Evolutionary conservation across 2,329 filamentous ascomycete species (phyloP), one percentile per base, ranked within the genome.

Genomic region (Diplodia sapinea): DNA sequence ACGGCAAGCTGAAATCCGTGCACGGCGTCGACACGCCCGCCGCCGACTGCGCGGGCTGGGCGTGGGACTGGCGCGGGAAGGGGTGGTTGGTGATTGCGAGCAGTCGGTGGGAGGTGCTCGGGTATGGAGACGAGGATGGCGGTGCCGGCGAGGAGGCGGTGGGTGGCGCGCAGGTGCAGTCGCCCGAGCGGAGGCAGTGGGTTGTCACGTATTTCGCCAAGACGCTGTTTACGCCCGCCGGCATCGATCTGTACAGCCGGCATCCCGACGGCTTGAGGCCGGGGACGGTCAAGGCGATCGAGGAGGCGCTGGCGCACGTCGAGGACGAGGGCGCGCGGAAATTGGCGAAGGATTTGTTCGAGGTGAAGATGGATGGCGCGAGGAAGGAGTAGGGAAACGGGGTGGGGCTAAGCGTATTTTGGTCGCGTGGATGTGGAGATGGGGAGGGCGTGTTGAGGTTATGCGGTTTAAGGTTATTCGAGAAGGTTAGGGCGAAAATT

Each of bases 131-230:
- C 3, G 54, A 51, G n/a, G 54, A 29, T 11, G 51, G 9, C 0
- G 57, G 26, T 2, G 23, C 23, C 2, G 23, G 23, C 23, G 23
- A 2, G 1, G 13, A 5, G 40, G 13, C 11, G 29, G n/a, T 38
- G 61, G 43, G 31, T 13, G 43, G 17, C 11, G 43, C 59, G 20
- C 29, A 51, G 29, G 74, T 66, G 36, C 54, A 36, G 17, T 70
- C 71, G 4, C 73, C 72, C 61, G 74, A 74, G 2, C 36, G 67
- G 11, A 72, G 71, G 8, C 79, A 79, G 77, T 96, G 91, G 91
- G 88, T 87, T 1, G 91, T 96, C 15, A 96, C 91, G 4, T 94
- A 90, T 84, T 96, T 96, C 78, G 89, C 89, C 70, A 89, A 91
- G 74, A 96, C 91, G 29, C 72, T 94, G 54, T 96, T 96, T 72